Base-by-base conservation (phyloP, 805 yeast species). In the Isabelozyma heimii region DNA sequence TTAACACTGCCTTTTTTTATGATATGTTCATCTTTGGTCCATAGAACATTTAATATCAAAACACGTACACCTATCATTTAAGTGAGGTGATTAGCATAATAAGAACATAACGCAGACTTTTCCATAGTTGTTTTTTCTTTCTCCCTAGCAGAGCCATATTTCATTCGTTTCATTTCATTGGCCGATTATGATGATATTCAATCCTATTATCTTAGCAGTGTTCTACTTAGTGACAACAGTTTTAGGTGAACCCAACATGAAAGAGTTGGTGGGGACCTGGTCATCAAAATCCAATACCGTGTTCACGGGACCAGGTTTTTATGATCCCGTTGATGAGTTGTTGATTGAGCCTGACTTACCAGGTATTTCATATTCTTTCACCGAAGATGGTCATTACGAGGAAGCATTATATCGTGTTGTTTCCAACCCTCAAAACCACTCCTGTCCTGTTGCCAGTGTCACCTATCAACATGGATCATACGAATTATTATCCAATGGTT, bases 301-400 rank as follows among this genome's bases (percentile, higher is more conserved):
- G 7, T 85, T 92, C 73, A 94, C 99, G 0, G 99, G 99, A 0
- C 97, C 98, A 6, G 87, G 91, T 2, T 94, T 94, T 63, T 94
- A 82, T 65, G 98, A 94, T 66, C 99, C 99, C 2, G 87, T 91
- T 27, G 97, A 92, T 63, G 99, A 94, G 67, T 80, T 92, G 14
- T 73, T 94, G 49, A 89, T 91, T 52, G 99, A 94, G 66, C 99
- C 99, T 2, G 92, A 91, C 8, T 77, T 94, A 40, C 97, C 99
- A 1, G 99, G 99, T 37, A 81, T 92, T 47, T 85, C 95, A 5
- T 89, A 85, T 69, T 89, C 97, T 2, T 94, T 94, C 75, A 91
- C 97, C 1, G 85, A 79, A 20, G 98, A 94, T 69, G 98, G 98
- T 5, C 82, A 75, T 66, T 94, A 79, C 65, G 99, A 94, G 70